A percentile compares a stretch with the other conserved stretches of the same genome.
phyloP scores from a whole-genome alignment of 768 basidiomycete species.

The Hydnomerulius pinastri region DNA sequence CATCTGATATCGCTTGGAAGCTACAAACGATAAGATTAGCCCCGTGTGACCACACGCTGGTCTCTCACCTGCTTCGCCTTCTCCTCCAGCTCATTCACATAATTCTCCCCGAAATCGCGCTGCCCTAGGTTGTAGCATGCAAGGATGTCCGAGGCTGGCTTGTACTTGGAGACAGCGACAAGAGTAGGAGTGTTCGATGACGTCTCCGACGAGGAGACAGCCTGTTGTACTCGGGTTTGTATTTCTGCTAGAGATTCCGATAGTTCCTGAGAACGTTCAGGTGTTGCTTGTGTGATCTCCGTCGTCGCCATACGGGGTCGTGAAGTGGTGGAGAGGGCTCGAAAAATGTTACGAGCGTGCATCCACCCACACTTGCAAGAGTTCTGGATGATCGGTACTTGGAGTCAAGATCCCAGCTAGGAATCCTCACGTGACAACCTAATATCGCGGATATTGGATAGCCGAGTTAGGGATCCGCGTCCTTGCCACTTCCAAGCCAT shows the following conservation, averaged over 20 bases:
- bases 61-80: slow-evolving; percentile 70
- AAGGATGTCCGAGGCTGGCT: slow-evolving; percentile 84
- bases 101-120: slow-evolving; percentile 96
- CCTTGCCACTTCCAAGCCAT: background rate
- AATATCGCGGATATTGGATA: background rate
- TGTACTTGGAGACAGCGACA: slow-evolving; percentile 93
- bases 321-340: slow-evolving; percentile 6
- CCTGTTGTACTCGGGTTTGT: slow-evolving; percentile 45
- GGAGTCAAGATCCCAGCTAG: background rate
- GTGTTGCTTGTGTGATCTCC: slow-evolving; percentile 19
- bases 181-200: slow-evolving; percentile 41
- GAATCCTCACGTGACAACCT: slow-evolving; percentile 23
- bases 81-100: slow-evolving; percentile 89
- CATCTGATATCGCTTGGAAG: slow-evolving; percentile 88
- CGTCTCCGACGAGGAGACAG: slow-evolving; percentile 30
- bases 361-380: background rate
- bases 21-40: slow-evolving; percentile 40
- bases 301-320: slow-evolving; percentile 21
- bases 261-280: slow-evolving; percentile 55
- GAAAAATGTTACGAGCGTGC: background rate
- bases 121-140: slow-evolving; percentile 83
- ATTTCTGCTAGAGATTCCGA: slow-evolving; percentile 55
- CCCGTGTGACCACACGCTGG: background rate
- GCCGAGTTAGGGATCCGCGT: background rate
- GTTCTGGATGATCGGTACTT: too few species aligned